These are phyloP conservation scores for Eurotiales sp. DNA, from an alignment of 2,329 filamentous ascomycete genomes.

Conservation along the genomic window DNA sequence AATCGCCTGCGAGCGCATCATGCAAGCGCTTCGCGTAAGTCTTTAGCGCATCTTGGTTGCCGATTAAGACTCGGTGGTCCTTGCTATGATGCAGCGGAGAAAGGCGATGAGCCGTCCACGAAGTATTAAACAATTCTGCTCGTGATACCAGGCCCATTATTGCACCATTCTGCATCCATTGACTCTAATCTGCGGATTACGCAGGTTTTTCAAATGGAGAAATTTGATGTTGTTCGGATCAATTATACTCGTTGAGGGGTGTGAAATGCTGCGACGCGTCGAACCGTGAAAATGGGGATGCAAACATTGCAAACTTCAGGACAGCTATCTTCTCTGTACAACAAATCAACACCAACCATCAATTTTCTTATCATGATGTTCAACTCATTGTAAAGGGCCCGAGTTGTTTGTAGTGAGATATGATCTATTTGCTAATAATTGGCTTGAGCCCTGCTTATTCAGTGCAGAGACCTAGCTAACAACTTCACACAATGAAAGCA, in stretches of 20 bases:
- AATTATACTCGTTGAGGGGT: neutral
- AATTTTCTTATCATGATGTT: too few species aligned
- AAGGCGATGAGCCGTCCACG: conserved; percentile 52
- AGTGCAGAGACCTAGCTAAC: too few species aligned
- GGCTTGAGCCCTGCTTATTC: too few species aligned
- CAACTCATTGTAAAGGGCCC: too few species aligned
- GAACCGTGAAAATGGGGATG: neutral
- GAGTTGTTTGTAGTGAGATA: too few species aligned
- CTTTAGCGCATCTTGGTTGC: conserved; percentile 34
- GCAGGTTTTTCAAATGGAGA: neutral
- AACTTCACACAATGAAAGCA: too few species aligned
- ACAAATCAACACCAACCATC: too few species aligned
- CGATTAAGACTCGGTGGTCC: conserved; percentile 32
- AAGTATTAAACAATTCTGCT: conserved; percentile 49
- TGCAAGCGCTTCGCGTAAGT: conserved; percentile 47
- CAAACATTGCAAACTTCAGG: conserved; percentile 1
- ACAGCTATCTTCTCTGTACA: neutral
- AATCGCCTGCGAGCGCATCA: conserved; percentile 49
- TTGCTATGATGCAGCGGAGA: conserved; percentile 52
- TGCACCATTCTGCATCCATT: neutral
- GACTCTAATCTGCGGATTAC: neutral
- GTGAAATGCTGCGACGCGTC: neutral
- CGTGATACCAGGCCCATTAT: conserved; percentile 25
- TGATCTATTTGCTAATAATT: too few species aligned
- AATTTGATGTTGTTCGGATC: neutral